Conservation (phyloP, 1,139 yeast genomes). For the Candida neerlandica region DNA sequence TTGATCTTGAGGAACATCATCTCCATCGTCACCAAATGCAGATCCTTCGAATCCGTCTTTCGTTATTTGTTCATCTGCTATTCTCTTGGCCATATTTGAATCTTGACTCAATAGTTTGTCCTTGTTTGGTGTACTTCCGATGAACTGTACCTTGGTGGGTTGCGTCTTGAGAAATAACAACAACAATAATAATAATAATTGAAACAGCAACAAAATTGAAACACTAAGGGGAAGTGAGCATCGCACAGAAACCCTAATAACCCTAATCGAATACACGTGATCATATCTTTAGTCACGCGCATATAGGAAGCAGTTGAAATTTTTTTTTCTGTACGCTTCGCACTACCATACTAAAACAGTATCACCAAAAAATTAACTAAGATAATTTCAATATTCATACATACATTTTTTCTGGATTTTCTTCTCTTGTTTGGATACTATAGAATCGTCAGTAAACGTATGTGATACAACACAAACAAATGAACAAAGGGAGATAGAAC, state of each 20-base stretch:
- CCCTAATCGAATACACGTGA: conserved; percentile 9
- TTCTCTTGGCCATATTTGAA: conserved; percentile 60
- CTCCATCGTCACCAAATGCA: conserved; percentile 37
- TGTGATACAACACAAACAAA: conserved; percentile 2
- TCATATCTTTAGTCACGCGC: neutral
- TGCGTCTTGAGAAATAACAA: neutral
- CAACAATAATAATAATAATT: conserved; percentile 3
- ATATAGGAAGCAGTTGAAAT: neutral
- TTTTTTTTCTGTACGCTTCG: neutral
- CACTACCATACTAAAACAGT: conserved; percentile 7
- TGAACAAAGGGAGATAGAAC: neutral
- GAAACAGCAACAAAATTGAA: neutral
- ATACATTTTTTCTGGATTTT: conserved; percentile 7
- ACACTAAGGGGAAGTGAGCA: neutral
- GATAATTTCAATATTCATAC: conserved; percentile 1
- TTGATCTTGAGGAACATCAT: conserved; percentile 27
- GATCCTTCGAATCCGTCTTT: conserved; percentile 40
- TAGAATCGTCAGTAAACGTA: conserved; percentile 19
- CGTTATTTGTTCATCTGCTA: conserved; percentile 61
- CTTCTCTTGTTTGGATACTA: conserved; percentile 16
- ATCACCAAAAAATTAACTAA: conserved; percentile 5
- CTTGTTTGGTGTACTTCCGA: neutral
- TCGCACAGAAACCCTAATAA: conserved; percentile 1
- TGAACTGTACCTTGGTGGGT: neutral
- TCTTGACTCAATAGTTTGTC: neutral